Evolutionary conservation across 768 basidiomycete genomes (phyloP).

Genomic region (Stropharia rugosoannulata): DNA sequence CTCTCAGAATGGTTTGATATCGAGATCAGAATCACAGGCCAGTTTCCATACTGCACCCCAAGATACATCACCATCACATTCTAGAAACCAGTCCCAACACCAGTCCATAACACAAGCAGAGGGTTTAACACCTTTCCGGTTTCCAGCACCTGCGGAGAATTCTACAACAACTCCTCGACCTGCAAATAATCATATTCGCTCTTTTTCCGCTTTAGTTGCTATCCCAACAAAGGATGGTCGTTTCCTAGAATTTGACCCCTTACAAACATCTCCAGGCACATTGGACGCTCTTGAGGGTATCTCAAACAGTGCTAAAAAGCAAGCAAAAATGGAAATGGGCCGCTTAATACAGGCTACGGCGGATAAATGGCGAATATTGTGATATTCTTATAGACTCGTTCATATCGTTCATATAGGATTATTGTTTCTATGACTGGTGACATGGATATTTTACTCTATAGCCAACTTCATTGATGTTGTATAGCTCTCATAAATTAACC

Average conservation of each 20-base stretch:
- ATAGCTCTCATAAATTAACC: no score
- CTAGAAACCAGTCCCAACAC: conserved; percentile 42
- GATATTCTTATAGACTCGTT: background rate
- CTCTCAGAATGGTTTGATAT: conserved; percentile 34
- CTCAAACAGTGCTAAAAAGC: conserved; percentile 79
- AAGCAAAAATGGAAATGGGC: conserved; percentile 75
- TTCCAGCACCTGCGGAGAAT: conserved; percentile 25
- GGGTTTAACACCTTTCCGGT: conserved; percentile 23
- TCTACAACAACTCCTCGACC: conserved; percentile 35
- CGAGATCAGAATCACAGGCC: conserved; percentile 53
- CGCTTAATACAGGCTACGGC: conserved; percentile 70
- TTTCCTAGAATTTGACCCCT: conserved; percentile 82
- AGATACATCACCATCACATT: conserved; percentile 37
- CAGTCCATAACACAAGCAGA: conserved; percentile 15
- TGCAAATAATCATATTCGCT: conserved; percentile 27
- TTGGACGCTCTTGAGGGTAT: conserved; percentile 79
- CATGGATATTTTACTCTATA: no score
- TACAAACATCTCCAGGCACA: conserved; percentile 68
- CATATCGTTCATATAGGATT: no score
- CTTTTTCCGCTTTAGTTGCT: conserved; percentile 62
- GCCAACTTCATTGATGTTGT: no score
- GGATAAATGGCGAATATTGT: conserved; percentile 71
- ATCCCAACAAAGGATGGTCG: conserved; percentile 83
- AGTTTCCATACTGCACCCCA: conserved; percentile 41
- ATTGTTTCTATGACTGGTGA: no score